Evolutionary conservation across 31 red algal genomes (phyloP), one percentile per base, ranked within the genome.

Genomic region (Endocladia muricata): DNA sequence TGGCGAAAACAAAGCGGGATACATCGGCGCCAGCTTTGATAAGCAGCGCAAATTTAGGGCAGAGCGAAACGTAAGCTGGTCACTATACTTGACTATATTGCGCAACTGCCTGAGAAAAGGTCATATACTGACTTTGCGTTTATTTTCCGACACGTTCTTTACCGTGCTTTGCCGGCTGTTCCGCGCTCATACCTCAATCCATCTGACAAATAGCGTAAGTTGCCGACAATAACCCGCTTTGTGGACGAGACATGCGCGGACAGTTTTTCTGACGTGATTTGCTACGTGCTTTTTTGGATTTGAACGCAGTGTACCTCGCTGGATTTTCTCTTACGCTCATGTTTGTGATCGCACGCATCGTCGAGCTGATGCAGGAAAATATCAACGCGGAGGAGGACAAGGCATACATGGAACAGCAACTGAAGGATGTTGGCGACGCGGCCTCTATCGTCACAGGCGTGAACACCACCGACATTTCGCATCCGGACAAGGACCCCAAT

Each of bases 11-110:
- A 57, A 61, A 1, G 60, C 43, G 22, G 85, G 85, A 56, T 91
- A 83, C 56, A 79, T 85, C n/a, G 65, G 62, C 41, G 58, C 58
- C 28, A 85, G 74, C 55, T 34, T 92, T 42, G 81, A 85, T 36
- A 84, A 84, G 68, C 89, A 92, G 59, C 80, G 89, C 76, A 84
- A 85, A 58, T 92, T 92, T 67, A 66, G 89, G 21, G 81, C 89
- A 44, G 89, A 92, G 68, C 49, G 89, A 78, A 92, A 92, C 57
- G 77, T 89, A 63, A 43, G 83, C 79, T 42, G n/a, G 2, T 65
- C 9, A 42, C n/a, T n/a, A n/a, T n/a, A n/a, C n/a, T n/a, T n/a
- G n/a, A n/a, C n/a, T n/a, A n/a, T n/a, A n/a, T n/a, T n/a, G n/a
- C n/a, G n/a, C n/a, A n/a, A n/a, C n/a, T n/a, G n/a, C n/a, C n/a